Evolutionary conservation across 345 rosid species (phyloP), one percentile per base, ranked within the genome.

Genomic region (Crucihimalaya himalaica): DNA sequence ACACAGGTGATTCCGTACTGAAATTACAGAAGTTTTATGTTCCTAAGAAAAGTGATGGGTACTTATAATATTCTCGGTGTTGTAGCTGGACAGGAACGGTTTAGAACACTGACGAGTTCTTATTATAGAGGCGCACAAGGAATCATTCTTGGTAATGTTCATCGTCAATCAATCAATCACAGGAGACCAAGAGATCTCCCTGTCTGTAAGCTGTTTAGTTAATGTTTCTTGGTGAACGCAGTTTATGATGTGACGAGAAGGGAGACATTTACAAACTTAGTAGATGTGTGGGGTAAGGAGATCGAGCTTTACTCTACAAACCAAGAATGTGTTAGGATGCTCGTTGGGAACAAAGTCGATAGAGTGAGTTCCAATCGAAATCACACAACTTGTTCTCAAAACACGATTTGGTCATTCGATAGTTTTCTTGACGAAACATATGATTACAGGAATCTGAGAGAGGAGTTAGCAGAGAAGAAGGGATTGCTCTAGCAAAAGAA

Each of bases 51-150:
- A 50, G 40, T 57, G 31, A 50, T 39, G 28, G 28, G 25, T 67
- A 23, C 15, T 35, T n/a, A 3, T 51, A 10, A 31, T 25, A 11
- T 63, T 51, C 1, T 72, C 6, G 27, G 43, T 34, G 6, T 78
- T 84, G 88, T 86, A 94, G 98, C 98, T 82, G 98, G 98, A 75
- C 97, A 94, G 72, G 98, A 94, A 79, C 86, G 91, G 73, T 94
- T 91, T 86, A 86, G 98, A 79, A 86, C 98, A 51, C 57, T 94
- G 74, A 91, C 96, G 19, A 91, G 91, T 84, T 91, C 97, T 43
- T 94, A 94, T 84, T 94, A 88, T 43, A 86, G 98, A 83, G 91
- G 91, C 73, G 95, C 90, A 27, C 97, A 94, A 69, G 98, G 98
- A 69, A 94, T 94, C 78, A 77, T 94, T 63, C 97, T 94, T 0